Base-by-base conservation (phyloP, 306 rosid genomes). In the Aeschynomene evenia region DNA sequence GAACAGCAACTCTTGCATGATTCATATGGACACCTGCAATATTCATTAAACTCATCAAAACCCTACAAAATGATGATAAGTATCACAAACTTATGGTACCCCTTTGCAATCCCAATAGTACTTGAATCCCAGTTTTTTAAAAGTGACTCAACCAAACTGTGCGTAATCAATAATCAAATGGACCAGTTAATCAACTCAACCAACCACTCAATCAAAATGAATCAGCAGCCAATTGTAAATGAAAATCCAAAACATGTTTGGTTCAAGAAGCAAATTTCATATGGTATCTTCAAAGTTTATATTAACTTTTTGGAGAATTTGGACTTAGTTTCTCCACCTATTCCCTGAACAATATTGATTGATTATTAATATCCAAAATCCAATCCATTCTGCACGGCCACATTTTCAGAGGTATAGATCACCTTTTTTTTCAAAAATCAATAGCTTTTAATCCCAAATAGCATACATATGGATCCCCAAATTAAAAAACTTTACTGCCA, bases 1-100 rank as follows among this genome's bases (percentile, higher is more conserved):
- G 91, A 82, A 61, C 96, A 89, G 83, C 96, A 86, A 80, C 85
- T 89, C 86, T 89, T 89, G 85, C 96, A 89, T 53, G 86, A 84
- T 57, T 89, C 87, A 51, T 65, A 89, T 6, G 89, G 96, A 68
- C 91, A 89, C 85, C 96, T 89, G 86, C 80, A 87, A 22, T 39
- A 33, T 57, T 68, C 33, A 64, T 55, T 46, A 28, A 49, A 6
- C 50, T 48, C 60, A 34, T 77, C 51, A 79, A 72, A 57, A 9
- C 9, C 57, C 9, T 11, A 23, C 14, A n/a, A 9, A 24, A 0
- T 28, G 31, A 0, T 40, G n/a, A n/a, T n/a, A n/a, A n/a, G 57
- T 4, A 57, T 7, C 4, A 45, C 12, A 7, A 28, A n/a, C 6
- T 7, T 20, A 48, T 9, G 42, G 19, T 10, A 13, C 24, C 16